Evolutionary conservation across 2,329 filamentous ascomycete species (phyloP).

Genomic region (Aaosphaeria pasadenensis): DNA sequence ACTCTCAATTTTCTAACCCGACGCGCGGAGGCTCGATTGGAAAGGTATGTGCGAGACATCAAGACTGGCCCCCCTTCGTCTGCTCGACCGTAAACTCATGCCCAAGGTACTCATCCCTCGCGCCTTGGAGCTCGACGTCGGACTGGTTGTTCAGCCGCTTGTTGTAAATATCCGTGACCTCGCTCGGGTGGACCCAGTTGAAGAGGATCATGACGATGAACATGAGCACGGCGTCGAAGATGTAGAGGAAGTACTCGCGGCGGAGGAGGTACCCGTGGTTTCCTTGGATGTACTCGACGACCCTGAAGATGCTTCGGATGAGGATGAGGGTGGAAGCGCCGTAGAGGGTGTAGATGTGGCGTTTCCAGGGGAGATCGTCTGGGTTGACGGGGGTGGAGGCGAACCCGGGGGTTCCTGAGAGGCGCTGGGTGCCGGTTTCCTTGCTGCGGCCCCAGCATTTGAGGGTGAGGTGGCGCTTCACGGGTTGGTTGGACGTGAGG

Average conservation of each 20-base stretch:
- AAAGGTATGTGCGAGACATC: no score
- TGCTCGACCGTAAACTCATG: no score
- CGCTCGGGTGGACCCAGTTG: conserved; percentile 35
- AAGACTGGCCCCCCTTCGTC: no score
- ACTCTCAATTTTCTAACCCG: no score
- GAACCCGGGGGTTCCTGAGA: neutral
- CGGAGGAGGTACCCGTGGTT: conserved; percentile 43
- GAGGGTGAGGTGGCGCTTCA: neutral
- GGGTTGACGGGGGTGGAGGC: conserved; percentile 1
- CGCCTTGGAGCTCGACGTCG: no score
- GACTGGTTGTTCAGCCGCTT: neutral
- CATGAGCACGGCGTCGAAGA: conserved; percentile 47
- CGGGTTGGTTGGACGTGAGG: neutral
- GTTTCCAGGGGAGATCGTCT: conserved; percentile 18
- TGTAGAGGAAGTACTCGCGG: conserved; percentile 44
- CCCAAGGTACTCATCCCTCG: no score
- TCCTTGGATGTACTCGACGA: conserved; percentile 48
- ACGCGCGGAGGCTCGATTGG: no score
- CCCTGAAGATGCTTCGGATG: conserved; percentile 47
- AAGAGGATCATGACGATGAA: conserved; percentile 41
- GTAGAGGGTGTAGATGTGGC: conserved; percentile 45
- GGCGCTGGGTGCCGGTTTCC: neutral
- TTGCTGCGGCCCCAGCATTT: no score
- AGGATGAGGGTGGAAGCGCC: conserved; percentile 45
- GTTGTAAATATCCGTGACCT: conserved; percentile 9